These are phyloP conservation scores for Vaccinium macrocarpon DNA, from an alignment of 148 eudicot genomes.

Conservation along the genomic window DNA sequence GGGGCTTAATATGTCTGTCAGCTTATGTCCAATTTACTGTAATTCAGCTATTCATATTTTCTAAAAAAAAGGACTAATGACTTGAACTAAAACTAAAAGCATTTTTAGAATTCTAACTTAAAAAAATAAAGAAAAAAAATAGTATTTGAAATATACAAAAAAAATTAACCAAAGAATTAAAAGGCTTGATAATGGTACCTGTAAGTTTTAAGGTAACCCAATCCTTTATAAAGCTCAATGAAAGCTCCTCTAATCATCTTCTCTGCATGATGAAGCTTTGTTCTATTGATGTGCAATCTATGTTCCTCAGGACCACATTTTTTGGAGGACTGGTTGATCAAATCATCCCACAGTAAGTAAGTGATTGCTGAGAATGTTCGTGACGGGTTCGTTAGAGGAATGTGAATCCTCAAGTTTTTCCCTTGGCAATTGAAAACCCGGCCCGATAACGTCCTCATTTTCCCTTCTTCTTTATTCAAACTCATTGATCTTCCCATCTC, in stretches of 20 bases:
- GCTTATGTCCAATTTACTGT: not conserved
- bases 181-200: slow-evolving; percentile 27
- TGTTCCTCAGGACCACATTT: slow-evolving; percentile 53
- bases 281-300: slow-evolving; percentile 64
- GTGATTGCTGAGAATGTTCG: slow-evolving; percentile 75
- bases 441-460: slow-evolving; percentile 44
- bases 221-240: slow-evolving; percentile 84
- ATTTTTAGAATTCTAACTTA: not conserved
- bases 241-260: slow-evolving; percentile 94
- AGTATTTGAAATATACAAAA: no score
- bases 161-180: not conserved
- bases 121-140: not conserved
- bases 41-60: not conserved
- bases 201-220: slow-evolving; percentile 82
- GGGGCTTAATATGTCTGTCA: not conserved
- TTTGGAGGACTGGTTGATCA: slow-evolving; percentile 60
- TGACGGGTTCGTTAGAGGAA: slow-evolving; percentile 83
- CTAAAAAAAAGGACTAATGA: not conserved
- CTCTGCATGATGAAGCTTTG: slow-evolving; percentile 79
- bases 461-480: slow-evolving; percentile 47
- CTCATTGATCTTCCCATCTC: slow-evolving; percentile 46
- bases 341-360: slow-evolving; percentile 75
- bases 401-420: slow-evolving; percentile 63
- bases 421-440: slow-evolving; percentile 54
- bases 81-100: not conserved